Conservation (phyloP, 352 stramenopile genomes). For the Saprolegnia diclina region DNA sequence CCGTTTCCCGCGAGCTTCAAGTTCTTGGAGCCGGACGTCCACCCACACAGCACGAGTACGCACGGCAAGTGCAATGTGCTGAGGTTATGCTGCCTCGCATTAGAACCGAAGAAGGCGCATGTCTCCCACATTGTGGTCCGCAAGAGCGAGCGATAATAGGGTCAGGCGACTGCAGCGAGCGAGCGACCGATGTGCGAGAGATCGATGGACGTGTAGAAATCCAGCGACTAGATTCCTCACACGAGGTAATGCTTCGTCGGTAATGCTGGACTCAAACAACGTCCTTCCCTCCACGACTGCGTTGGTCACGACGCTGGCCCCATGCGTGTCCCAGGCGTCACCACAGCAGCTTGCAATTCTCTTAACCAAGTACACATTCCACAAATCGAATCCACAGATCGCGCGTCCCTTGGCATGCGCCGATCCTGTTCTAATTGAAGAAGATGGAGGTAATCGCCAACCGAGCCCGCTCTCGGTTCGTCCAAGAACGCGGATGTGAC, state of each 20-base stretch:
- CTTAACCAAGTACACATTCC: background rate
- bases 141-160: slow-evolving; percentile 20
- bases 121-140: slow-evolving; percentile 23
- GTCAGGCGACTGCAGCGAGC: background rate
- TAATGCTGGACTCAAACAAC: too few relatives aligned
- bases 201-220: too few relatives aligned
- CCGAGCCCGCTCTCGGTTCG: too few relatives aligned
- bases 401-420: background rate
- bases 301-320: background rate
- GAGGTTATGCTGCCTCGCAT: background rate
- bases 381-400: background rate
- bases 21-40: slow-evolving; percentile 44
- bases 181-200: background rate
- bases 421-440: background rate
- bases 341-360: background rate
- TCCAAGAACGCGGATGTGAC: too few relatives aligned
- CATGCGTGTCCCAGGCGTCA: background rate
- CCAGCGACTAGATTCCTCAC: too few relatives aligned
- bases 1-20: slow-evolving; percentile 63
- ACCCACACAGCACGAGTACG: slow-evolving; percentile 1
- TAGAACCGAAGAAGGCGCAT: background rate
- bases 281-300: background rate
- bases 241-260: too few relatives aligned
- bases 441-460: too few relatives aligned
- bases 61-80: background rate